Conservation (phyloP, 805 yeast genomes). For the Saturnispora hagleri region DNA sequence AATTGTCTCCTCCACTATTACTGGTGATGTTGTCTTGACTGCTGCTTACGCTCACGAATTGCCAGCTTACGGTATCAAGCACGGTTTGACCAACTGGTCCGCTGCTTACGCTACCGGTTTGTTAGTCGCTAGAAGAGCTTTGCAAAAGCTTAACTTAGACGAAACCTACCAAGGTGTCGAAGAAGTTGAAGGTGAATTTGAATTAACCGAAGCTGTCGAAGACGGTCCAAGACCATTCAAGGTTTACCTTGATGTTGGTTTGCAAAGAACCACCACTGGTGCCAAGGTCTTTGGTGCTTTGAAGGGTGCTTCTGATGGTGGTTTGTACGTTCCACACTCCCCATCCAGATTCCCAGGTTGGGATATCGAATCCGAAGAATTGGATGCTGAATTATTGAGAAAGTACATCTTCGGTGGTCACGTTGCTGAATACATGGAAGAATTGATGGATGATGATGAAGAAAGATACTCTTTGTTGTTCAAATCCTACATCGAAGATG, state of each 20-base stretch:
- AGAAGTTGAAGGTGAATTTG: conserved; percentile 99
- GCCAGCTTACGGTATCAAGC: conserved; percentile 94
- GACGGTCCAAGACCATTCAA: conserved; percentile 99
- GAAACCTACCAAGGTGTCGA: conserved; percentile 98
- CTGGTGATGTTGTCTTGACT: conserved; percentile 92
- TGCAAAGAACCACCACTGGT: conserved; percentile 99
- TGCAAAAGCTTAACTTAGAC: conserved; percentile 95
- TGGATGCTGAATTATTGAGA: conserved; percentile 95
- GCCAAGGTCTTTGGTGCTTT: conserved; percentile 99
- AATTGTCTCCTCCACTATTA: conserved; percentile 91
- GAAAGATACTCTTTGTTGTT: conserved; percentile 95
- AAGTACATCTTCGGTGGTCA: conserved; percentile 99
- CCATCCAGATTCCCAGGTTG: conserved; percentile 99
- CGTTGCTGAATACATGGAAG: conserved; percentile 99
- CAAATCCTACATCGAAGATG: conserved; percentile 95
- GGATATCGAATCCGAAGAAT: conserved; percentile 98
- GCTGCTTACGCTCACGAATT: conserved; percentile 99
- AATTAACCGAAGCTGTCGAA: conserved; percentile 98
- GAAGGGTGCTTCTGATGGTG: conserved; percentile 99
- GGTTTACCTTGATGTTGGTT: conserved; percentile 98
- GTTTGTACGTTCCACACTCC: conserved; percentile 97
- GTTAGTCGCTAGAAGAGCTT: conserved; percentile 97
- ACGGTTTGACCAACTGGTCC: conserved; percentile 99
- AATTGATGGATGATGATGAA: conserved; percentile 99
- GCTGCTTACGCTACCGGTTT: conserved; percentile 99